A percentile compares a stretch with the other conserved stretches of the same genome.
phyloP scores from a whole-genome alignment of 495 filamentous ascomycete genomes.

The Daldinia loculata region DNA sequence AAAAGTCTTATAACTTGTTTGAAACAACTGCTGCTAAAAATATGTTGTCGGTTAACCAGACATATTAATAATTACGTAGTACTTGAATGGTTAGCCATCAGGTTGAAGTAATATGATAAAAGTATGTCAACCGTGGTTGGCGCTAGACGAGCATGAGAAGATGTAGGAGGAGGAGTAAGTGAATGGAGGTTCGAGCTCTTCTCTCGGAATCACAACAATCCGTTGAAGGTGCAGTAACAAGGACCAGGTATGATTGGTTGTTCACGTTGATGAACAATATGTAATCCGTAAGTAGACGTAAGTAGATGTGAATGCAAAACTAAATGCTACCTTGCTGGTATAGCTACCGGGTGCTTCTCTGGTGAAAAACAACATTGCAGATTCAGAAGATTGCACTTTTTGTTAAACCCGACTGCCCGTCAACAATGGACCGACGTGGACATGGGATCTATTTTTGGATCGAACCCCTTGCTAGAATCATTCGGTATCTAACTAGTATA shows the following conservation, averaged over 20 bases:
- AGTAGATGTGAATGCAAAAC: neutral
- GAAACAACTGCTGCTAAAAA: conserved; percentile 2
- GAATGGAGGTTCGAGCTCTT: neutral
- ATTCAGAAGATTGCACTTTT: neutral
- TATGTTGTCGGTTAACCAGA: neutral
- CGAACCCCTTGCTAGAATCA: neutral
- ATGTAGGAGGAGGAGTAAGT: too few relatives aligned
- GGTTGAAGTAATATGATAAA: neutral
- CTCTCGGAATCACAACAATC: conserved; percentile 23
- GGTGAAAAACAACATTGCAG: neutral
- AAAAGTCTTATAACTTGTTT: neutral
- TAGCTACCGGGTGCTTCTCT: too few relatives aligned
- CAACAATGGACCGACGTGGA: conserved; percentile 17
- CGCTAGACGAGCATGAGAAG: too few relatives aligned
- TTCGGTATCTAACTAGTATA: neutral
- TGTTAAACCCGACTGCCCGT: conserved; percentile 13
- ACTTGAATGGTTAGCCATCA: neutral
- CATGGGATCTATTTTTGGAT: conserved; percentile 1
- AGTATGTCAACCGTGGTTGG: too few relatives aligned
- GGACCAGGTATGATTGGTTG: conserved; percentile 17
- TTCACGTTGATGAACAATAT: neutral
- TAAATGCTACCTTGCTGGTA: too few relatives aligned
- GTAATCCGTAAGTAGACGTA: too few relatives aligned
- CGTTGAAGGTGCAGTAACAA: conserved; percentile 12
- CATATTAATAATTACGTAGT: neutral